Evolutionary conservation across 352 stramenopile genomes (phyloP).

Genomic region (Poterioochromonas sp.): DNA sequence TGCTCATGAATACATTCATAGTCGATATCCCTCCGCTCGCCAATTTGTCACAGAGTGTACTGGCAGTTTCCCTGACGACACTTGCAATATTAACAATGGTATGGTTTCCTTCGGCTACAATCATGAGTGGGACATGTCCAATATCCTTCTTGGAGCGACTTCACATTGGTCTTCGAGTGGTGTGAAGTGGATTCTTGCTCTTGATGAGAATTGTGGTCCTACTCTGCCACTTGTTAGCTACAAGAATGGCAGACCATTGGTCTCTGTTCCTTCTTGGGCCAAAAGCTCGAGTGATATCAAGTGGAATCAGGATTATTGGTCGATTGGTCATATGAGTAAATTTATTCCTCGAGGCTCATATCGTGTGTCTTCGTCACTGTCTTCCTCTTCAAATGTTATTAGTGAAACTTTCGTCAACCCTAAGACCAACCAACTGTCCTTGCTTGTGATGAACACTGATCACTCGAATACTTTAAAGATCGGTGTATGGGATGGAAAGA

Average conservation of each 20-base stretch:
- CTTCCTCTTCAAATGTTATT: not conserved
- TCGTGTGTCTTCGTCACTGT: not conserved
- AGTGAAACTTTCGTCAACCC: not conserved
- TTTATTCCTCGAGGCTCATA: not conserved
- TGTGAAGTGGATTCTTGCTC: conserved; percentile 3
- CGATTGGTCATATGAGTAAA: not conserved
- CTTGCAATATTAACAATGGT: not conserved
- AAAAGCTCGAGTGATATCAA: not conserved
- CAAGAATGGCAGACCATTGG: conserved; percentile 4
- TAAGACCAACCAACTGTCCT: not conserved
- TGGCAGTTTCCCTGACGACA: not conserved
- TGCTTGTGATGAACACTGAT: not conserved
- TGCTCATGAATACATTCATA: not conserved
- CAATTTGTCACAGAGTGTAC: conserved; percentile 2
- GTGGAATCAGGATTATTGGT: conserved; percentile 1
- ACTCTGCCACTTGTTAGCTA: not conserved
- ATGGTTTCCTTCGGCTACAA: not conserved
- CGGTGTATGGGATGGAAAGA: not conserved
- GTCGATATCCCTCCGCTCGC: not conserved
- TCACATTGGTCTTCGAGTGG: not conserved
- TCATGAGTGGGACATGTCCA: conserved; percentile 13
- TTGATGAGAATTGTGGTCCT: conserved; percentile 7
- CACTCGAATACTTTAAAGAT: not conserved
- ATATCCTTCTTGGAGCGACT: not conserved
- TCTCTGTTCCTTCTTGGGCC: not conserved